Evolutionary conservation across 257 asterid genomes (phyloP).

Genomic region (Ballota nigra): DNA sequence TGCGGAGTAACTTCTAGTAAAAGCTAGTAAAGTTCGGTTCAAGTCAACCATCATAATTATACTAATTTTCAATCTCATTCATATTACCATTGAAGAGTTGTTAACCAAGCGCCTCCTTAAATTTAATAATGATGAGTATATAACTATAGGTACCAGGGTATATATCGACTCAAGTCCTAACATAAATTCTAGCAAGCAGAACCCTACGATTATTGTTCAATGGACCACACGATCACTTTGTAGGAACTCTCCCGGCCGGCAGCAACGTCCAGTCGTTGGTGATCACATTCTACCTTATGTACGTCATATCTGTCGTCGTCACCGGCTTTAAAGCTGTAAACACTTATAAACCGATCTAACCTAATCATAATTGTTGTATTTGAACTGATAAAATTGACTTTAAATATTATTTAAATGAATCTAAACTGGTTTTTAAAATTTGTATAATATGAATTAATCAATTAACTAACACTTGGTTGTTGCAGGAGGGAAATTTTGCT

Average conservation of each 20-base stretch:
- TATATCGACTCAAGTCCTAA: slow-evolving; percentile 59
- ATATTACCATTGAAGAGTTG: too few species aligned
- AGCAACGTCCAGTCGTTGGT: slow-evolving; percentile 56
- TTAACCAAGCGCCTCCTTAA: too few species aligned
- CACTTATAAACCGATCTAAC: too few species aligned
- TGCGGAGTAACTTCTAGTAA: too few species aligned
- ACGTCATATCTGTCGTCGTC: slow-evolving; percentile 82
- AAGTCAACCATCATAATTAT: too few species aligned
- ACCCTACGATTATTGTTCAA: slow-evolving; percentile 63
- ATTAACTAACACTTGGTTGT: background rate
- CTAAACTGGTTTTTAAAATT: too few species aligned
- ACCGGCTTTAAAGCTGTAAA: slow-evolving; percentile 82
- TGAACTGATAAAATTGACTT: background rate
- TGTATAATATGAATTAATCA: too few species aligned
- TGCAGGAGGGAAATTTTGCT: slow-evolving; percentile 88
- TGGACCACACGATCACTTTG: slow-evolving; percentile 60
- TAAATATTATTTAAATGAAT: too few species aligned
- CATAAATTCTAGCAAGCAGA: slow-evolving; percentile 73
- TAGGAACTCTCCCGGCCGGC: slow-evolving; percentile 72
- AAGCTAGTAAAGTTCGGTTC: too few species aligned
- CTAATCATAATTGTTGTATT: background rate
- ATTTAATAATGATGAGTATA: too few species aligned
- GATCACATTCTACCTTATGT: slow-evolving; percentile 89
- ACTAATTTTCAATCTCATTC: too few species aligned
- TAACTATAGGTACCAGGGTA: slow-evolving; percentile 71